These are phyloP conservation scores for Trichosporon sp. DNA, from an alignment of 1,284 basidiomycete genomes.

Conservation along the genomic window DNA sequence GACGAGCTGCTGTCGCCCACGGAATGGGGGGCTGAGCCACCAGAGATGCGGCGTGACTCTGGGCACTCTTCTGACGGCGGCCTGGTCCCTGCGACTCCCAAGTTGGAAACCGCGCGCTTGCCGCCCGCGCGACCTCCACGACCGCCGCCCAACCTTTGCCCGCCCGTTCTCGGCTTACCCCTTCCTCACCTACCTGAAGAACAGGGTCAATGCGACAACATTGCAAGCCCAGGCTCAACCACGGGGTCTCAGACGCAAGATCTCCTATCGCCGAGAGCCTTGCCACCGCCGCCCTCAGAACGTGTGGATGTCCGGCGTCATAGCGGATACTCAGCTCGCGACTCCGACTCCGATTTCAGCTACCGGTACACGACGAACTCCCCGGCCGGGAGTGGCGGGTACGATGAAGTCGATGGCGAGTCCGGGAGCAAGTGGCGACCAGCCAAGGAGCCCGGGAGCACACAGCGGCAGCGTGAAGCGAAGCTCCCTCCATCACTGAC, in stretches of 20 bases:
- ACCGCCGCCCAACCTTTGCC: neutral
- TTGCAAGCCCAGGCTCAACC: too few species aligned
- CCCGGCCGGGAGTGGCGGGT: neutral
- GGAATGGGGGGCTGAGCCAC: slow-evolving; percentile 11
- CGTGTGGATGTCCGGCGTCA: slow-evolving; percentile 6
- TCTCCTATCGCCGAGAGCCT: neutral
- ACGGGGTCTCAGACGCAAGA: neutral
- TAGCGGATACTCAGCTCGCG: neutral
- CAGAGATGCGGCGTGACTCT: slow-evolving; percentile 18
- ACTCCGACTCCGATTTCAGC: neutral
- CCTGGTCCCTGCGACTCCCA: neutral
- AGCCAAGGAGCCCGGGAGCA: neutral
- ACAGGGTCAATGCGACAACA: neutral
- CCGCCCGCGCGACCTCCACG: slow-evolving; percentile 1
- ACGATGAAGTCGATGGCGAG: neutral
- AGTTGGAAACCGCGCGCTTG: neutral
- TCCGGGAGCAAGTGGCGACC: neutral
- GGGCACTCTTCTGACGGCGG: slow-evolving; percentile 13
- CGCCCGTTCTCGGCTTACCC: neutral
- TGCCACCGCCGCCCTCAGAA: neutral
- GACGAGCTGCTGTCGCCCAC: slow-evolving; percentile 8
- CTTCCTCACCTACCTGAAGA: slow-evolving; percentile 3
- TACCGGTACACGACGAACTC: neutral
- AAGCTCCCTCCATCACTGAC: neutral
- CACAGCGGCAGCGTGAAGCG: neutral